phyloP scores from a whole-genome alignment of 2,329 filamentous ascomycete genomes.

The Monascus ruber region DNA sequence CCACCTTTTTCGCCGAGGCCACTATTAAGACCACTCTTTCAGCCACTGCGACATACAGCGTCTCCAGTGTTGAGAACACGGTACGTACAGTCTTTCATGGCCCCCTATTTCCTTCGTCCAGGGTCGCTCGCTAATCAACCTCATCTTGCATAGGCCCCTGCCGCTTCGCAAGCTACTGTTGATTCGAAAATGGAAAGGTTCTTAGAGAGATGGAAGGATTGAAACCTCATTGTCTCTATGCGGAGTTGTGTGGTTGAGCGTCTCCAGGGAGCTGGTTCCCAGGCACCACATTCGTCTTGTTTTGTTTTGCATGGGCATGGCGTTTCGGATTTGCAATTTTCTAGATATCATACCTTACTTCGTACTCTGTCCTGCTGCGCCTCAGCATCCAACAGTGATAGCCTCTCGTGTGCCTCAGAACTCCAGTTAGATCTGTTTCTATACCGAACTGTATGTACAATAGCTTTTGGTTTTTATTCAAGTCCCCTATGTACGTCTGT shows the following conservation, averaged over 20 bases:
- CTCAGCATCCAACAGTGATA: too few relatives aligned
- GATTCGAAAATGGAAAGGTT: slow-evolving; percentile 44
- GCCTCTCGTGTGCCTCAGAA: too few relatives aligned
- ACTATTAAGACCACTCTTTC: slow-evolving; percentile 41
- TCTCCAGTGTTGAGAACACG: slow-evolving; percentile 45
- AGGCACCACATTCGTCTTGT: too few relatives aligned
- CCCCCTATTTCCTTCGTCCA: too few relatives aligned
- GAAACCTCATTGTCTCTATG: slow-evolving; percentile 4
- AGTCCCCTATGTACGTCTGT: slow-evolving; percentile 6
- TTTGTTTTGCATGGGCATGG: too few relatives aligned
- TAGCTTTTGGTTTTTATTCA: slow-evolving; percentile 3
- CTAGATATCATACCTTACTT: too few relatives aligned
- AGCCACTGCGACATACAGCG: slow-evolving; percentile 39
- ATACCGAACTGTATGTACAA: too few relatives aligned
- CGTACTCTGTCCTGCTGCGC: too few relatives aligned
- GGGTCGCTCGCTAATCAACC: too few relatives aligned
- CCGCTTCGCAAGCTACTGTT: slow-evolving; percentile 39
- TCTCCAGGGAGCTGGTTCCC: not conserved
- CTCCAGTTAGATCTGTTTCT: too few relatives aligned
- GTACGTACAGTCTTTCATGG: slow-evolving; percentile 31
- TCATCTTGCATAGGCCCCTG: slow-evolving; percentile 36
- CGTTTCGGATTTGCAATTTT: too few relatives aligned
- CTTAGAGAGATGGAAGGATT: slow-evolving; percentile 50
- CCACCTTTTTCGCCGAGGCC: slow-evolving; percentile 36
- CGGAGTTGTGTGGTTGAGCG: not conserved